phyloP scores from a whole-genome alignment of 306 rosid species.

The Neltuma alba region DNA sequence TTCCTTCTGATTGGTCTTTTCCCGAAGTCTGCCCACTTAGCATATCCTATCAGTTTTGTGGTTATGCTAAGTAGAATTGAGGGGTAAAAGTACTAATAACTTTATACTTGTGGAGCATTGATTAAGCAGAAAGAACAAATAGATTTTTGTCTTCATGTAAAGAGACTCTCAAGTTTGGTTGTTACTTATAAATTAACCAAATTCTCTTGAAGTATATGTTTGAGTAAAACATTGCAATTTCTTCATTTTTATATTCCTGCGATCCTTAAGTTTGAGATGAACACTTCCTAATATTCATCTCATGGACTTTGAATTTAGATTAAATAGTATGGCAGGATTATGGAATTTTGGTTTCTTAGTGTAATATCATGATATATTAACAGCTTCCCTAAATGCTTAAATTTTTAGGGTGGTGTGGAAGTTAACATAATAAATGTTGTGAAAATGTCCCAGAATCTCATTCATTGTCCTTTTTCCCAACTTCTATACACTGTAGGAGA shows the following conservation, averaged over 20 bases:
- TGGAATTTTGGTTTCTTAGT: constrained; percentile 18
- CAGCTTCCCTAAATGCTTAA: constrained; percentile 21
- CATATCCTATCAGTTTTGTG: constrained; percentile 14
- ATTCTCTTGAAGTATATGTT: background rate
- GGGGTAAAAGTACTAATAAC: background rate
- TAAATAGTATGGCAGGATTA: constrained; percentile 11
- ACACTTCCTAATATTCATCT: constrained; percentile 21
- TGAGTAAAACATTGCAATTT: constrained; percentile 5
- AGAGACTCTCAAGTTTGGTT: constrained; percentile 1
- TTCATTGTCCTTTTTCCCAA: constrained; percentile 1
- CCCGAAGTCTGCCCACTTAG: background rate
- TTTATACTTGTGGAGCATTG: background rate
- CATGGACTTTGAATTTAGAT: constrained; percentile 24
- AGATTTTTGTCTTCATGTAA: constrained; percentile 8
- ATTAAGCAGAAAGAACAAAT: constrained; percentile 1
- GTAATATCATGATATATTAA: background rate
- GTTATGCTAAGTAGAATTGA: constrained; percentile 5
- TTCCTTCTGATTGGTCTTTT: background rate
- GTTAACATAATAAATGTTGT: constrained; percentile 3
- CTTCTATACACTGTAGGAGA: constrained; percentile 65
- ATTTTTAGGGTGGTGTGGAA: constrained; percentile 7
- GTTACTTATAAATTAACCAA: background rate
- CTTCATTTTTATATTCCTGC: constrained; percentile 7
- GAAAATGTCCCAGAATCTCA: constrained; percentile 2
- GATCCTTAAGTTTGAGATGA: constrained; percentile 26